These are phyloP conservation scores for Kitagawia praeruptora DNA, from an alignment of 129 eudicot genomes.

Conservation along the genomic window DNA sequence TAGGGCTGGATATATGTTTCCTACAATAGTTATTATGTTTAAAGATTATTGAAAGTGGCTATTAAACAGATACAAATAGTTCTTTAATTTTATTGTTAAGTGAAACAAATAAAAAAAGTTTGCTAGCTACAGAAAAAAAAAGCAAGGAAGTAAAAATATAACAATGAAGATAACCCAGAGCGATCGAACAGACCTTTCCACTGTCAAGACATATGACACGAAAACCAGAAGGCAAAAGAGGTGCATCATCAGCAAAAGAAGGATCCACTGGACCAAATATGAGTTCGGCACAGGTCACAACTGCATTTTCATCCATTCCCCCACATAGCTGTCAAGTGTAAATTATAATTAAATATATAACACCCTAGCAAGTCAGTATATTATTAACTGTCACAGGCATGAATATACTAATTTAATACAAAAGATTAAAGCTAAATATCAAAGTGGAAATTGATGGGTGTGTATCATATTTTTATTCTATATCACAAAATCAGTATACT, in stretches of 20 bases:
- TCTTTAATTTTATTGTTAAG: too few relatives aligned
- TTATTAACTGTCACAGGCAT: background rate
- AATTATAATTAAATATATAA: background rate
- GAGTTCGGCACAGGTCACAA: conserved; percentile 81
- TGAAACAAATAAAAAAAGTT: background rate
- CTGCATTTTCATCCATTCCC: conserved; percentile 94
- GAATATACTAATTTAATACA: too few relatives aligned
- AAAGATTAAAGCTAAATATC: too few relatives aligned
- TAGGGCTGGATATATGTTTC: conserved; percentile 81
- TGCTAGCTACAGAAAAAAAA: background rate
- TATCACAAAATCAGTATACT: background rate
- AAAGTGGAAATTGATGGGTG: background rate
- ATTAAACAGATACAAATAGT: too few relatives aligned
- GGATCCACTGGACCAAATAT: conserved; percentile 95
- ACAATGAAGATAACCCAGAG: too few relatives aligned
- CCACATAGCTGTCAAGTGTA: conserved; percentile 48
- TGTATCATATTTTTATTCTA: background rate
- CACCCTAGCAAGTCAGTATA: background rate
- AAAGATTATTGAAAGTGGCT: background rate
- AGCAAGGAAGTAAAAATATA: too few relatives aligned
- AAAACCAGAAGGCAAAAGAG: conserved; percentile 90
- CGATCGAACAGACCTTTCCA: conserved; percentile 43
- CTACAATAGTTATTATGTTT: conserved; percentile 21
- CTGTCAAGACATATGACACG: conserved; percentile 82
- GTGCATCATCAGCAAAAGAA: conserved; percentile 85